Evolutionary conservation across 2,329 filamentous ascomycete genomes (phyloP), one percentile per base, ranked within the genome.

Genomic region (Rhytidhysteron rufulum): DNA sequence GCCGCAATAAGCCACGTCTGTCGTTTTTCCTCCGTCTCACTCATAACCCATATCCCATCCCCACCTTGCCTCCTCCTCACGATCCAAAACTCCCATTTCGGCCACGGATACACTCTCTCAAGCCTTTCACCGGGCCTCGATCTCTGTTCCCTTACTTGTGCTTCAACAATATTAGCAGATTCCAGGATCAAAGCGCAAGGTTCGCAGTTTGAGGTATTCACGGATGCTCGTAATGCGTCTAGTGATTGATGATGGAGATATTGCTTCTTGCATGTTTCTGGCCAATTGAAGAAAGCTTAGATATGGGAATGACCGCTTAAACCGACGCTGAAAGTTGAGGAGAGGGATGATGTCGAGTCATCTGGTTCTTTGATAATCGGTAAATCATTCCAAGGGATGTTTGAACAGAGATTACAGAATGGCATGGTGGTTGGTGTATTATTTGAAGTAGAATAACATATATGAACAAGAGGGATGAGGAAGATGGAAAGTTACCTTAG

Each of bases 121-220:
- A 37, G 24, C 5, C 34, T 27, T 10, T 34, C 39, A 25, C 41
- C 42, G 38, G 38, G 39, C 34, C 39, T 30, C 5, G 42, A 34
- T 16, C 37, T 44, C 21, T 34, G 16, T 9, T 41, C 25, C n/a
- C 35, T 31, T 2, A 44, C 34, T 25, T 44, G 4, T 17, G 34
- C 31, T 24, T 44, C 7, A n/a, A 44, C 42, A 20, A 41, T 44
- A 8, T 44, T 31, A 4, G 42, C 42, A 20, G 42, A 44, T 6
- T 27, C 15, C 22, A 29, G 17, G 11, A 44, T 44, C 3, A 44
- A 20, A 10, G 17, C 31, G 20, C 42, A 44, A 17, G 41, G 30
- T 38, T 33, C 15, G 15, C 42, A 44, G 15, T 16, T 17, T 8
- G 22, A 39, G 13, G 7, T 7, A 7, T 27, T 13, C 4, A 38